Base-by-base conservation (phyloP, 257 asterid species). In the Solanum piurae region DNA sequence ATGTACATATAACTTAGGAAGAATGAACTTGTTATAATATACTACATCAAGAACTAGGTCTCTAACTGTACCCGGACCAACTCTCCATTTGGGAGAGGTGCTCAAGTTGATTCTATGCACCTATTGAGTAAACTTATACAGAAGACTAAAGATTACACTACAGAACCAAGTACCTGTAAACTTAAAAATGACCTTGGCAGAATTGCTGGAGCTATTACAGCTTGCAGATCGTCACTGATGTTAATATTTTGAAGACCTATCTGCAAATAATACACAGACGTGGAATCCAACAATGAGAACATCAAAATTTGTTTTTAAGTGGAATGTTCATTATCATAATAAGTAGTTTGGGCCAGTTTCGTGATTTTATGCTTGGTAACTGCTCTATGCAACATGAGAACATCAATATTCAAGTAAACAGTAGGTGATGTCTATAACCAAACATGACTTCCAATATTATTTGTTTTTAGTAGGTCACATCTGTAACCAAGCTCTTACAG, bases 151-250 rank as follows among this genome's bases (percentile, higher is more conserved):
- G 64, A 42, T 40, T n/a, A 40, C 38, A 42, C 88, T 16, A 79
- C 38, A 14, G 38, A 4, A 79, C 21, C 25, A 79, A 79, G 38
- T 92, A 94, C 98, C 98, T 94, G 98, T 88, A 96, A 89, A 90
- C 94, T 96, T 23, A 94, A 87, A 91, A 95, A 94, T 7, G 96
- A 90, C 87, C 98, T 92, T 1, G 99, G 99, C 44, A 96, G 88
- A 87, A 96, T 38, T 79, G 98, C 98, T 86, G 99, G 99, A 92
- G 98, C 96, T 84, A 95, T 89, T 68, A 95, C 88, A 88, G 98
- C 96, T 89, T 96, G 98, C 86, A 96, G 52, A 85, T 93, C 94
- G 55, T 94, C 99, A 76, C 95, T 94, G 87, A 96, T 94, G 86
- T 90, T 91, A 86, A 96, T 90, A 89, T 94, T 90, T 89, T 94